phyloP scores from a whole-genome alignment of 2,329 filamentous ascomycete species.

The Dichotomopilus funicola region DNA sequence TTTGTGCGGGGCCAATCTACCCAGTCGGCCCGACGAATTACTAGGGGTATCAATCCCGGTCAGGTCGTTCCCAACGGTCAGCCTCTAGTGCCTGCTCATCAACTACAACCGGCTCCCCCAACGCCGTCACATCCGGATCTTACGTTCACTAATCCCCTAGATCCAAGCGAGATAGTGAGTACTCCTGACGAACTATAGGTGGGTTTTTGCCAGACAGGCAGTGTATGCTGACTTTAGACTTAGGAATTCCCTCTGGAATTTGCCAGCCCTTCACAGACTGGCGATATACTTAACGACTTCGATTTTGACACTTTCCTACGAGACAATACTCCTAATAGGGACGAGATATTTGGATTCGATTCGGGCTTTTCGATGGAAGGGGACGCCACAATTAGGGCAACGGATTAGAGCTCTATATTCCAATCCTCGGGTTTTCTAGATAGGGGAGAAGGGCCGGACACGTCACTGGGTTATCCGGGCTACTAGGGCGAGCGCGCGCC shows the following conservation, averaged over 20 bases:
- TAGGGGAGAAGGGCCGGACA: neutral
- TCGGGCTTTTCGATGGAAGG: conserved; percentile 49
- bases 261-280: too few relatives aligned
- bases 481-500: too few relatives aligned
- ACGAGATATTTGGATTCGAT: conserved; percentile 49
- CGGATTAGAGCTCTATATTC: conserved; percentile 36
- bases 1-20: neutral
- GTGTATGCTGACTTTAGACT: too few relatives aligned
- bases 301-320: conserved; percentile 58
- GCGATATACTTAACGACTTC: conserved; percentile 40
- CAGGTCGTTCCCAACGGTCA: conserved; percentile 38
- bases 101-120: conserved; percentile 38
- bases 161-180: conserved; percentile 40
- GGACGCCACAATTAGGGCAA: conserved; percentile 50
- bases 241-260: too few relatives aligned
- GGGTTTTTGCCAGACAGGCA: too few relatives aligned
- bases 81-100: conserved; percentile 37
- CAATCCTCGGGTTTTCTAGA: neutral
- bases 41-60: conserved; percentile 33
- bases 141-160: conserved; percentile 42
- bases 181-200: too few relatives aligned
- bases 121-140: conserved; percentile 42
- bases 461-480: too few relatives aligned
- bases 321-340: conserved; percentile 44
- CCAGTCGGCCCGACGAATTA: too few relatives aligned